A percentile compares a stretch with the other conserved stretches of the same genome.
Evolutionary conservation across 2,329 filamentous ascomycete genomes (phyloP).

Genomic region (Hypocreales sp.): DNA sequence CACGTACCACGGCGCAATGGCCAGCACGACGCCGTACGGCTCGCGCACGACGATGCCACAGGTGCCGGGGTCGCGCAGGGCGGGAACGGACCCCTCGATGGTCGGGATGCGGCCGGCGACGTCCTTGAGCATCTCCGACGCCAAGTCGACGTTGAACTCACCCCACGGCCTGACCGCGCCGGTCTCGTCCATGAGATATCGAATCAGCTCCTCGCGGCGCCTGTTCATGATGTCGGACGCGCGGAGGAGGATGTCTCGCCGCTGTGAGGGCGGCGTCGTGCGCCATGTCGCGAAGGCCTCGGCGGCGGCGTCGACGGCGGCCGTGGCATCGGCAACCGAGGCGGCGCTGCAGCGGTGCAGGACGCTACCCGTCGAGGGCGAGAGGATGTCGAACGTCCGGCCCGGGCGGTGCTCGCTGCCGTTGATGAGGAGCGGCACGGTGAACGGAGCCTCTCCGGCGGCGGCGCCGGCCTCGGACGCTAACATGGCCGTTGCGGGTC

Average conservation of each 20-base stretch:
- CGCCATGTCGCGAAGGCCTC: slow-evolving; percentile 56
- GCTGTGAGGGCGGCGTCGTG: slow-evolving; percentile 39
- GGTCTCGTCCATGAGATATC: slow-evolving; percentile 41
- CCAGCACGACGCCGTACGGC: slow-evolving; percentile 64
- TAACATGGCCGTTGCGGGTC: too few species aligned
- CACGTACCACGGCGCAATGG: slow-evolving; percentile 64
- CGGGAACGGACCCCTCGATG: slow-evolving; percentile 21
- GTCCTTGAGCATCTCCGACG: slow-evolving; percentile 24
- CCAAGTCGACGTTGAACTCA: slow-evolving; percentile 20
- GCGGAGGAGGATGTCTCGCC: slow-evolving; percentile 55
- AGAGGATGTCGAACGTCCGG: slow-evolving; percentile 14
- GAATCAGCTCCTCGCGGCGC: slow-evolving; percentile 42
- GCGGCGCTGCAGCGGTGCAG: slow-evolving; percentile 3
- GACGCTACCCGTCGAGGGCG: background rate
- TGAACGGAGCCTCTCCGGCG: background rate
- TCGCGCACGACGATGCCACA: slow-evolving; percentile 54
- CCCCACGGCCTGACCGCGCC: slow-evolving; percentile 22
- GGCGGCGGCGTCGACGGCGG: slow-evolving; percentile 39
- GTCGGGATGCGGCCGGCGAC: slow-evolving; percentile 25
- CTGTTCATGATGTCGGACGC: slow-evolving; percentile 48
- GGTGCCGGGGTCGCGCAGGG: slow-evolving; percentile 12
- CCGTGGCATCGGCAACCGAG: slow-evolving; percentile 36
- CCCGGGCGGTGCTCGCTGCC: slow-evolving; percentile 27
- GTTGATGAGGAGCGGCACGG: slow-evolving; percentile 26
- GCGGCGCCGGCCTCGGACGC: background rate